Evolutionary conservation across 768 basidiomycete genomes (phyloP).

Genomic region (Mycena maculata): DNA sequence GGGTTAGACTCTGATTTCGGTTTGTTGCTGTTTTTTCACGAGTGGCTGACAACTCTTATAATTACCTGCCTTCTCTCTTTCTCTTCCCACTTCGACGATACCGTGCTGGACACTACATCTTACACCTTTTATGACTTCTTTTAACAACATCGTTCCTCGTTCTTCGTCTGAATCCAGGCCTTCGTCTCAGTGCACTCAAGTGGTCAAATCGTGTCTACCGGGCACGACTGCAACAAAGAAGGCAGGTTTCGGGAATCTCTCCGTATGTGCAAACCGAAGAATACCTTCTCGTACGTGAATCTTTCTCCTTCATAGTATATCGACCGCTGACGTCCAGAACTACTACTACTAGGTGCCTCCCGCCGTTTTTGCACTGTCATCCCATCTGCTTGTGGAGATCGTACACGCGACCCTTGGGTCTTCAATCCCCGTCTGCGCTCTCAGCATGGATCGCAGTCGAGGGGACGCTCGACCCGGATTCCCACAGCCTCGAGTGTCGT

Average conservation of each 20-base stretch:
- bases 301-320: neutral
- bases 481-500: neutral
- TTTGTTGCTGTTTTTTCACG: neutral
- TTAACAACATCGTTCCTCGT: slow-evolving; percentile 2
- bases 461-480: slow-evolving; percentile 11
- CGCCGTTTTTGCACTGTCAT: slow-evolving; percentile 8
- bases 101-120: slow-evolving; percentile 25
- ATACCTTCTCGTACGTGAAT: slow-evolving; percentile 26
- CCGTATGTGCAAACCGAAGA: slow-evolving; percentile 20
- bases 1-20: too few relatives aligned
- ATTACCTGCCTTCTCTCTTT: neutral
- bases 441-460: slow-evolving; percentile 10
- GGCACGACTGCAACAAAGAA: slow-evolving; percentile 21
- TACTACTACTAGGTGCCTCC: slow-evolving; percentile 20
- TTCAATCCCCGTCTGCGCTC: slow-evolving; percentile 8
- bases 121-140: slow-evolving; percentile 5
- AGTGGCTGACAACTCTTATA: neutral
- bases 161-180: neutral
- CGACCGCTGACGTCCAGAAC: neutral
- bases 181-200: neutral
- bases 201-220: neutral
- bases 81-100: slow-evolving; percentile 1
- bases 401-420: slow-evolving; percentile 9
- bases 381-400: slow-evolving; percentile 11
- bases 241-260: slow-evolving; percentile 28